phyloP scores from a whole-genome alignment of 1,284 basidiomycete species.

The Leccinum subfulvum region DNA sequence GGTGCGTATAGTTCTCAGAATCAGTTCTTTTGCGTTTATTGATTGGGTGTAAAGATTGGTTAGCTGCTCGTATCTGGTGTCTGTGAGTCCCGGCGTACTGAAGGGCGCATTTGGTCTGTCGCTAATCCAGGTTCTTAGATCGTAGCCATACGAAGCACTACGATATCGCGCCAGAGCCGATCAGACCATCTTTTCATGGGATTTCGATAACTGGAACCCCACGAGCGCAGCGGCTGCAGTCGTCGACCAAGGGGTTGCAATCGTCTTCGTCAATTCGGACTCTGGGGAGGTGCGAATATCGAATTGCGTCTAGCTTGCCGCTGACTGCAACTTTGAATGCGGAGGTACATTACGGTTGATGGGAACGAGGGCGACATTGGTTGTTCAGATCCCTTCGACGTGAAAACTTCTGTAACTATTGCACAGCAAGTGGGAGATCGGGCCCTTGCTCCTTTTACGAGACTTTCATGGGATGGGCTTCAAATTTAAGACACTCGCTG shows the following conservation, averaged over 20 bases:
- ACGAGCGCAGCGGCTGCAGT: constrained; percentile 27
- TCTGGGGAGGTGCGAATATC: constrained; percentile 35
- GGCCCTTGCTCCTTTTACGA: too few relatives aligned
- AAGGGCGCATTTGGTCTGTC: not conserved
- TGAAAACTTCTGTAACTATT: too few relatives aligned
- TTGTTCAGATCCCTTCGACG: too few relatives aligned
- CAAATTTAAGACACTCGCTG: too few relatives aligned
- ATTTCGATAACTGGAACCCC: constrained; percentile 37
- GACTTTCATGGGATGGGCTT: too few relatives aligned
- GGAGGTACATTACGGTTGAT: constrained; percentile 54
- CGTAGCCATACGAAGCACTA: constrained; percentile 41
- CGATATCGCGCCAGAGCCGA: constrained; percentile 33
- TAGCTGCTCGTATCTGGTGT: constrained; percentile 38
- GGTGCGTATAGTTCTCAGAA: constrained; percentile 27
- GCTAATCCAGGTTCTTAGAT: not conserved
- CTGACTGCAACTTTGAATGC: constrained; percentile 15
- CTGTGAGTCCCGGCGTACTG: constrained; percentile 26
- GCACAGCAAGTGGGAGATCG: too few relatives aligned
- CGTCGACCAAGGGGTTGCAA: constrained; percentile 30
- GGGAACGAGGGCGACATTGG: constrained; percentile 40
- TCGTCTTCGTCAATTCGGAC: constrained; percentile 42
- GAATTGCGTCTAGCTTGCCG: not conserved
- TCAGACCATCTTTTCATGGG: constrained; percentile 37
- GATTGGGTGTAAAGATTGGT: constrained; percentile 29
- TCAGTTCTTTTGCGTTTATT: not conserved